These are phyloP conservation scores for Pythium oligandrum DNA, from an alignment of 352 stramenopile genomes.

Conservation along the genomic window DNA sequence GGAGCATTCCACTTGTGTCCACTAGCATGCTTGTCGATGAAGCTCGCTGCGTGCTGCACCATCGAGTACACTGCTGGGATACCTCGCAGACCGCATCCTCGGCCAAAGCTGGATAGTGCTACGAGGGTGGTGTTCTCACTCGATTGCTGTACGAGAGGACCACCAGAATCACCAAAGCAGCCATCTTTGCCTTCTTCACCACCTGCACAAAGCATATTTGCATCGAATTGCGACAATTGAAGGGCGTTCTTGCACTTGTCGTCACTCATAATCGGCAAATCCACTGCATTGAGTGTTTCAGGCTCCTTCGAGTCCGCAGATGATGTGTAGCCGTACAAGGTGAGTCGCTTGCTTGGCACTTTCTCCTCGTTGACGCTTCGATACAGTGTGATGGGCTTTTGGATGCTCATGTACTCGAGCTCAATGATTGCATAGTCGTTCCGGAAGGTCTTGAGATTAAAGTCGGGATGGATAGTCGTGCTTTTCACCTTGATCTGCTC, in stretches of 20 bases:
- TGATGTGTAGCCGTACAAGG: constrained; percentile 16
- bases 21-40: constrained; percentile 23
- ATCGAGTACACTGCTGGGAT: constrained; percentile 32
- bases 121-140: constrained; percentile 14
- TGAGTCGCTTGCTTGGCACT: constrained; percentile 7
- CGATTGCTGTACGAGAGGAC: constrained; percentile 19
- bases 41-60: constrained; percentile 17
- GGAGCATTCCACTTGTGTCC: constrained; percentile 23
- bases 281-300: constrained; percentile 12
- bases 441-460: constrained; percentile 11
- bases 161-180: constrained; percentile 37
- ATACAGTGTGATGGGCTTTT: constrained; percentile 25
- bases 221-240: constrained; percentile 7
- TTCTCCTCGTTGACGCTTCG: constrained; percentile 3
- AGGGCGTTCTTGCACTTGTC: constrained; percentile 17
- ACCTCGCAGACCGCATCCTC: constrained; percentile 24
- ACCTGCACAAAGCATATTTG: constrained; percentile 33
- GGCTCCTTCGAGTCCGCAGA: neutral
- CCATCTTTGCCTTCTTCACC: constrained; percentile 29
- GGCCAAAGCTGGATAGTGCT: constrained; percentile 28
- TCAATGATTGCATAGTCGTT: constrained; percentile 36
- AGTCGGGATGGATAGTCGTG: constrained; percentile 22
- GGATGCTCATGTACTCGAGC: constrained; percentile 35
- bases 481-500: constrained; percentile 35
- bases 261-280: constrained; percentile 22